Evolutionary conservation across 163 green algal genomes (phyloP), one percentile per base, ranked within the genome.

Genomic region (Coccomyxa subellipsoidea): DNA sequence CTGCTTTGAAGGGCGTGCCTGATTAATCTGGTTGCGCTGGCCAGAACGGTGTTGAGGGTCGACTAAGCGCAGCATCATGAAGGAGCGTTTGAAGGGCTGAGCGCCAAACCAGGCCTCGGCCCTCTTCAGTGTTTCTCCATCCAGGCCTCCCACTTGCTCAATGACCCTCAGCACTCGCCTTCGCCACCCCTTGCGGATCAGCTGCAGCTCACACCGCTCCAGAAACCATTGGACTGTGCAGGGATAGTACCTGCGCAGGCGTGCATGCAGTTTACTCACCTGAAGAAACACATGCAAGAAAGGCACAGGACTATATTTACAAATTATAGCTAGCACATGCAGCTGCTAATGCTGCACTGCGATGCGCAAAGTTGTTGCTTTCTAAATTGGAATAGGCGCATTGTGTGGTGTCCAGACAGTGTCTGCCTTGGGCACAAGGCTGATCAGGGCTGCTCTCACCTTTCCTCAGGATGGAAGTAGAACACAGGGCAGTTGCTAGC

Each of bases 211-310:
- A 39, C 75, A 82, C 25, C 78, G 69, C 38, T 85, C 47, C 80
- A 87, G 54, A 38, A 87, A 87, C 84, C 84, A 87, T 23, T 83
- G 76, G 9, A 87, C 84, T 2, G 69, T 87, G 53, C 80, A 87
- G n/a, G 84, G 84, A 27, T 83, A 87, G 39, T 82, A 85, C 66
- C 82, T 86, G 70, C 79, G 39, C 34, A 31, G 29, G 29, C 72
- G 47, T n/a, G 12, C 72, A 39, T 78, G 23, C 29, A n/a, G n/a
- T n/a, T n/a, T n/a, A n/a, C n/a, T n/a, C n/a, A n/a, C n/a, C n/a
- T n/a, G n/a, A n/a, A n/a, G n/a, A n/a, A n/a, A n/a, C n/a, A n/a
- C n/a, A n/a, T n/a, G n/a, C n/a, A n/a, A n/a, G n/a, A n/a, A n/a
- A n/a, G n/a, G n/a, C n/a, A n/a, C n/a, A n/a, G n/a, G n/a, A n/a